phyloP scores from a whole-genome alignment of 1,284 basidiomycete genomes.

The Apiotrichum porosum region DNA sequence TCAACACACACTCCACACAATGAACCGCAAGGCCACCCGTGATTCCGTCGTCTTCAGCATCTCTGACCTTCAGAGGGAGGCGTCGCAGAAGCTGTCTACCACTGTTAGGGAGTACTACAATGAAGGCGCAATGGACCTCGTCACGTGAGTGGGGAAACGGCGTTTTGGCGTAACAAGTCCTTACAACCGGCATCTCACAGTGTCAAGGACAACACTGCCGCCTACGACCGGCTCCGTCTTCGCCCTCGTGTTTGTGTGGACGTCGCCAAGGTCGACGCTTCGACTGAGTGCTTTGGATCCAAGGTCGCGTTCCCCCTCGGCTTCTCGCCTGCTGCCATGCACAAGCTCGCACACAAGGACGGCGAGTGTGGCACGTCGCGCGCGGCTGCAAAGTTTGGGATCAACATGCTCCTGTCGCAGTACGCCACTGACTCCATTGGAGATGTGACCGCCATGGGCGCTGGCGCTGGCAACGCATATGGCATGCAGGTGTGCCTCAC shows the following conservation, averaged over 20 bases:
- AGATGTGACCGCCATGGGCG: slow-evolving; percentile 23
- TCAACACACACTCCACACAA: too few relatives aligned
- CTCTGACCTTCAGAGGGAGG: slow-evolving; percentile 18
- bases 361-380: slow-evolving; percentile 30
- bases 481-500: slow-evolving; percentile 29
- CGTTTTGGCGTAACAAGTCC: too few relatives aligned
- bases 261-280: slow-evolving; percentile 23
- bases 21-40: slow-evolving; percentile 6
- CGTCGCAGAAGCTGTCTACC: slow-evolving; percentile 10
- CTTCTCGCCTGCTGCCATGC: slow-evolving; percentile 33
- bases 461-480: slow-evolving; percentile 17
- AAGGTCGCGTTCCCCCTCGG: slow-evolving; percentile 25
- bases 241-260: slow-evolving; percentile 31
- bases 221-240: slow-evolving; percentile 29
- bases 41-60: slow-evolving; percentile 15
- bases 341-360: slow-evolving; percentile 31
- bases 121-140: slow-evolving; percentile 27
- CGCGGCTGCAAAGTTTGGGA: slow-evolving; percentile 23
- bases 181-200: too few relatives aligned
- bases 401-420: slow-evolving; percentile 29
- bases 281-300: slow-evolving; percentile 20
- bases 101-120: slow-evolving; percentile 21
- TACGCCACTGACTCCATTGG: slow-evolving; percentile 25
- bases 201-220: slow-evolving; percentile 21
- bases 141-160: slow-evolving; percentile 18